Base-by-base conservation (phyloP, 2,329 filamentous ascomycete genomes). In the Colletotrichum eleusines region DNA sequence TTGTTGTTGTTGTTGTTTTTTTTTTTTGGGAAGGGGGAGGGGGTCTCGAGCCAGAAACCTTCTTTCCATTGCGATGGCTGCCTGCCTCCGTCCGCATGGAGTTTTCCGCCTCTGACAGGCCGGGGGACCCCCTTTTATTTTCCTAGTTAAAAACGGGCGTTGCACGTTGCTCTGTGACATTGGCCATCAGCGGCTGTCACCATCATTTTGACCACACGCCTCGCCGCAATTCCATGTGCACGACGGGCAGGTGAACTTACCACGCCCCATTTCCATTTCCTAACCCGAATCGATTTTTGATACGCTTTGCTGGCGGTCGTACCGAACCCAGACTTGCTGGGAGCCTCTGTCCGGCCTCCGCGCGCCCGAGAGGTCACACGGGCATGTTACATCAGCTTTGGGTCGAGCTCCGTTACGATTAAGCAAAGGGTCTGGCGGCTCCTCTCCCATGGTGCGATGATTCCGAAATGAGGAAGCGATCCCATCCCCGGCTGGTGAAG, bases 401-500 rank as follows among this genome's bases (percentile, higher is more conserved):
- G 46, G 28, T 35, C n/a, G 48, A 48, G 40, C 33, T 54, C 31
- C 59, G 53, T 55, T 46, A 31, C 59, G 54, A 48, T 66, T 42
- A 46, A 54, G 6, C 18, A 55, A 57, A 55, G 40, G 53, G 20
- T 26, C n/a, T 48, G 38, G 48, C 67, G 50, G 62, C 48, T 42
- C 48, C 33, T 33, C 28, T 50, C 63, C 55, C 46, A 54, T 57
- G 63, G 59, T 48, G 44, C 28, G 40, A 66, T 61, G 48, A 40
- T 55, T 66, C 40, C n/a, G 28, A 33, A 31, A 33, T 50, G 48
- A 54, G 54, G 48, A 61, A 40, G 16, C 26, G 42, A 61, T 6
- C 58, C 54, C 35, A 48, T 28, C 55, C 55, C 33, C 38, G 40
- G 23, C 31, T 46, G 46, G 38, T 18, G 57, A 61, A 35, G 26